Evolutionary conservation across 495 filamentous ascomycete species (phyloP).

Genomic region (Terfezia boudieri): DNA sequence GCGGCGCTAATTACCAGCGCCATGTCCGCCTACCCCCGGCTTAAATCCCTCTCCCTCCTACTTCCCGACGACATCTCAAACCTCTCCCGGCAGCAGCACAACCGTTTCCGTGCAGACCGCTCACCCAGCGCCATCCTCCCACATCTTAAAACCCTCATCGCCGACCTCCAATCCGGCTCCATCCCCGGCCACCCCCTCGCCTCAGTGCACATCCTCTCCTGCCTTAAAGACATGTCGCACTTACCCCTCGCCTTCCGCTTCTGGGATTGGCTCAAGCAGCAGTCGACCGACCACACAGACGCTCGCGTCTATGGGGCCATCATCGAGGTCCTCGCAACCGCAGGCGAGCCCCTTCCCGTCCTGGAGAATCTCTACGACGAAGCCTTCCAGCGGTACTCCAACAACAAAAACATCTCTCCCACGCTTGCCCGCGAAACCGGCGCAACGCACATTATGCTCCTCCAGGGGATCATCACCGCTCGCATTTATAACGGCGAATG

Average conservation of each 20-base stretch:
- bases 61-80: slow-evolving; percentile 14
- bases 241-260: slow-evolving; percentile 22
- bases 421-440: slow-evolving; percentile 14
- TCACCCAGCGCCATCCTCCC: slow-evolving; percentile 5
- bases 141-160: slow-evolving; percentile 16
- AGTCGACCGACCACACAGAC: slow-evolving; percentile 20
- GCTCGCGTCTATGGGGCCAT: slow-evolving; percentile 25
- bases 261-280: slow-evolving; percentile 24
- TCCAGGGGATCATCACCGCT: slow-evolving; percentile 29
- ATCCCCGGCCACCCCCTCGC: slow-evolving; percentile 22
- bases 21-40: slow-evolving; percentile 14
- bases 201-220: slow-evolving; percentile 24
- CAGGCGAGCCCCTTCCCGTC: slow-evolving; percentile 18
- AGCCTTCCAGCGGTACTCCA: slow-evolving; percentile 21
- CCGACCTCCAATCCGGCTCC: slow-evolving; percentile 15
- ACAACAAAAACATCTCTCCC: slow-evolving; percentile 2
- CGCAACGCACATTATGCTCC: slow-evolving; percentile 19
- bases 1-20: slow-evolving; percentile 13
- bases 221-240: slow-evolving; percentile 24
- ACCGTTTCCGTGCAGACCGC: slow-evolving; percentile 11
- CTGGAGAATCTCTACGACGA: slow-evolving; percentile 24
- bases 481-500: slow-evolving; percentile 24
- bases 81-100: slow-evolving; percentile 17
- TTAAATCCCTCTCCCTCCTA: slow-evolving; percentile 7
- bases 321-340: slow-evolving; percentile 25